Evolutionary conservation across 2,329 filamentous ascomycete genomes (phyloP), one percentile per base, ranked within the genome.

Genomic region (Passalora sequoiae): DNA sequence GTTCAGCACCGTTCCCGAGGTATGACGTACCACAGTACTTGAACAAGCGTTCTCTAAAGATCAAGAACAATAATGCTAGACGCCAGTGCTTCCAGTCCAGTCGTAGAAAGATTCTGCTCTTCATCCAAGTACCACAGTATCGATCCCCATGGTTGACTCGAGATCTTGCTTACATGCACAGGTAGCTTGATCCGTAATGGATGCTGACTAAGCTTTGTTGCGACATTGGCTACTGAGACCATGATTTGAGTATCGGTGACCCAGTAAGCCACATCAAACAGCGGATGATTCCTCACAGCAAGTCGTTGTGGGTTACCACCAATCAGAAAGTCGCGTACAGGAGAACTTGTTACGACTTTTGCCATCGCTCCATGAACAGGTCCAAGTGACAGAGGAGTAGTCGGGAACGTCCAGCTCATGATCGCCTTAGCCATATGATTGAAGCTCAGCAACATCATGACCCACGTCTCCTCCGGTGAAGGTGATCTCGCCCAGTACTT

Each of bases 351-450:
- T 6, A 74, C 55, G 0, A 71, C 60, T 13, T 56, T 64, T 8
- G 68, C 69, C 43, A 77, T 49, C 9, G 44, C 32, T 6, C 60
- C 35, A 62, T 74, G 20, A 60, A 60, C 21, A 47, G 51, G 28
- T 50, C 57, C 15, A 69, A 54, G 65, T 2, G 46, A 30, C 9
- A 50, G 60, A 22, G 4, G 68, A 68, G 47, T 46, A 1, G 43
- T 40, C 0, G 73, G 73, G 48, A 68, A 76, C 12, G 63, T 57
- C 74, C 74, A 77, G 51, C 63, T 66, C 22, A 72, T 68, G 28
- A 76, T 62, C 0, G 69, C 73, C 51, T 72, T 76, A 0, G 70
- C 73, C 33, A 69, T 66, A 49, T 75, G 72, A 47, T 74, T 75
- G 35, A 76, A 51, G 33, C 62, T 63, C 9, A 76, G 50, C 46